Percentiles rank a stretch among this genome's conserved stretches.
These are phyloP conservation scores for Mucor circinelloides DNA, from an alignment of 371 early-diverging fungal species.

Conservation along the genomic window DNA sequence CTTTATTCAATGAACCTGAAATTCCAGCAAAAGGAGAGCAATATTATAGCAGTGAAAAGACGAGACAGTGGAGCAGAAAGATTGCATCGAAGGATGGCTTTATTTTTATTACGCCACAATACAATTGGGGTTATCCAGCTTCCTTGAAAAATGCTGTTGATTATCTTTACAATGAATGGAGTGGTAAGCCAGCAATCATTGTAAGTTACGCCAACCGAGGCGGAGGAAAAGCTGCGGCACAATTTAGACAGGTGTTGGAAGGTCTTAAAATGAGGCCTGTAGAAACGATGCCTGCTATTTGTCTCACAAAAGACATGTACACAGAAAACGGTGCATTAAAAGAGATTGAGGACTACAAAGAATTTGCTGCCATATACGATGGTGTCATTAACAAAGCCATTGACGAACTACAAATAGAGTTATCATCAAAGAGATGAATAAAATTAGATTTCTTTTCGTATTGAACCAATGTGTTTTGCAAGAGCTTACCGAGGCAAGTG, in stretches of 20 bases:
- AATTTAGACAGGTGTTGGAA: conserved; percentile 6
- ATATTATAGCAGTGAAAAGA: conserved; percentile 9
- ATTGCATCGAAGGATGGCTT: conserved; percentile 14
- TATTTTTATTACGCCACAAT: conserved; percentile 14
- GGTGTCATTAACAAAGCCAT: conserved; percentile 8
- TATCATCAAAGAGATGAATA: not conserved
- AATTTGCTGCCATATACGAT: not conserved
- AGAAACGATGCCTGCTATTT: conserved; percentile 13
- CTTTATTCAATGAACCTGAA: conserved; percentile 11
- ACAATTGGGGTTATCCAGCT: conserved; percentile 15
- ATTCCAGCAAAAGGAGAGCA: conserved; percentile 11
- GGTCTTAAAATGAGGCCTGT: not conserved
- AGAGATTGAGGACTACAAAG: not conserved
- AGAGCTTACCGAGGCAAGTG: too few species aligned
- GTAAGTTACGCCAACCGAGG: conserved; percentile 14
- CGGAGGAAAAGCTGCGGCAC: conserved; percentile 10
- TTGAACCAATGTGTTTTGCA: too few species aligned
- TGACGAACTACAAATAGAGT: not conserved
- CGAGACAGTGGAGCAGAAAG: conserved; percentile 11
- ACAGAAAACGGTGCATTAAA: not conserved
- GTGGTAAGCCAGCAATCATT: conserved; percentile 6
- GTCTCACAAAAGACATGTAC: conserved; percentile 4
- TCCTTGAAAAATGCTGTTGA: conserved; percentile 14
- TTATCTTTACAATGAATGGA: conserved; percentile 14
- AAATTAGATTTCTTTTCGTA: too few species aligned